phyloP scores from a whole-genome alignment of 495 filamentous ascomycete species.

The Penicillium daleae region DNA sequence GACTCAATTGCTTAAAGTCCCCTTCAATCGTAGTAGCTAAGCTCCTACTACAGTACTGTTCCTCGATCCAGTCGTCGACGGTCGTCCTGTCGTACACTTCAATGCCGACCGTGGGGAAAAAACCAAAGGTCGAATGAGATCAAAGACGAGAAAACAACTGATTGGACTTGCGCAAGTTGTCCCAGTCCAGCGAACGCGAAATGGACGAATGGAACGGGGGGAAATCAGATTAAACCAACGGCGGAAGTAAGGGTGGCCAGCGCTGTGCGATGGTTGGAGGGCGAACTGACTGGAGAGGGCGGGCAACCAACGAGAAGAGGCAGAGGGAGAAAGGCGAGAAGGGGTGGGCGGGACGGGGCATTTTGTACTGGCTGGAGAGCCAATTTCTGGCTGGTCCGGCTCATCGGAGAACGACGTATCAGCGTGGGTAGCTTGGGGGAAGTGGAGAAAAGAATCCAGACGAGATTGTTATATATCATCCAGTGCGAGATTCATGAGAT shows the following conservation, averaged over 20 bases:
- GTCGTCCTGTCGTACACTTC: background rate
- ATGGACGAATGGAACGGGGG: conserved; percentile 10
- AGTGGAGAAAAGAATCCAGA: background rate
- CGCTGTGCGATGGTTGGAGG: conserved; percentile 40
- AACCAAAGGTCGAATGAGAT: background rate
- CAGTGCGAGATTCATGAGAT: background rate
- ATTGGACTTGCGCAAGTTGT: conserved; percentile 19
- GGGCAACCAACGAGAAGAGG: conserved; percentile 54
- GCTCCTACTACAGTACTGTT: background rate
- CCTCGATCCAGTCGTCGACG: background rate
- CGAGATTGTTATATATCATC: no score
- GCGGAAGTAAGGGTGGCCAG: conserved; percentile 25
- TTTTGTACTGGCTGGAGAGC: conserved; percentile 42
- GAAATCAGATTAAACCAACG: conserved; percentile 12
- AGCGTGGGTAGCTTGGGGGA: conserved; percentile 2
- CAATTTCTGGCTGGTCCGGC: conserved; percentile 19
- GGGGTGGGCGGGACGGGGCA: conserved; percentile 52
- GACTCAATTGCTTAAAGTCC: background rate
- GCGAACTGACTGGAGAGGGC: conserved; percentile 30
- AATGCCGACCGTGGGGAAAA: conserved; percentile 1
- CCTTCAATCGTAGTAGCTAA: background rate
- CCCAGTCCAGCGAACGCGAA: conserved; percentile 10
- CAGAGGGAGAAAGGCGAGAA: conserved; percentile 48
- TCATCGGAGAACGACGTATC: conserved; percentile 16
- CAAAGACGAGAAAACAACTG: conserved; percentile 8